A percentile compares a stretch with the other conserved stretches of the same genome.
Evolutionary conservation across 306 rosid species (phyloP).

Genomic region (Quercus suber): DNA sequence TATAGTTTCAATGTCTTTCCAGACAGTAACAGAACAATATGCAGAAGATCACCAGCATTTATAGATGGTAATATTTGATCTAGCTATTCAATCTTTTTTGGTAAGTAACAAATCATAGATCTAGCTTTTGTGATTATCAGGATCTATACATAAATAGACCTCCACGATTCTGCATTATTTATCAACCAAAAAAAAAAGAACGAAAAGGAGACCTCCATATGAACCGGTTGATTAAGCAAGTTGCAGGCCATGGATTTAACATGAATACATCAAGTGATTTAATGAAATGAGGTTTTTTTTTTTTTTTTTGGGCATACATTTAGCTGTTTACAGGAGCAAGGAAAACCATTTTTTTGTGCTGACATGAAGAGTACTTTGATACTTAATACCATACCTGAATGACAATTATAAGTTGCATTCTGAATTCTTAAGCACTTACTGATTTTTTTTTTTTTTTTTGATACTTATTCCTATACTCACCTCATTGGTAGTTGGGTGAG

Average conservation of each 20-base stretch:
- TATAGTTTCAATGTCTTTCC: no score
- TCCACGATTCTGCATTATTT: no score
- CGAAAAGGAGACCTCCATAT: no score
- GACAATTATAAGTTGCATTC: neutral
- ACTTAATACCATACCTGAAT: neutral
- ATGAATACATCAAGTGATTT: neutral
- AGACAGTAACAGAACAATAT: no score
- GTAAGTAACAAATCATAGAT: no score
- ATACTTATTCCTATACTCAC: conserved; percentile 25
- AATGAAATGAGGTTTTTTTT: no score
- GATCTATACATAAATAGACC: no score
- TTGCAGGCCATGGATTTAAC: neutral
- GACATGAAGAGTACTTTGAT: neutral
- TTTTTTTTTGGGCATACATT: neutral
- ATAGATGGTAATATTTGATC: no score
- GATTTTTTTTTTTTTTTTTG: neutral
- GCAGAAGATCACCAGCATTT: no score
- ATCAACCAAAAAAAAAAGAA: no score
- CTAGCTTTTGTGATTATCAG: no score
- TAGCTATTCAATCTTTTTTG: no score
- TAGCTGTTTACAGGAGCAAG: neutral
- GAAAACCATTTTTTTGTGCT: neutral
- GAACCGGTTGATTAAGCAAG: neutral
- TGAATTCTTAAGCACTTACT: neutral
- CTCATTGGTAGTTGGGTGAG: conserved; percentile 72